Conservation (phyloP, 2,329 filamentous ascomycete genomes). For the Trichoderma breve region DNA sequence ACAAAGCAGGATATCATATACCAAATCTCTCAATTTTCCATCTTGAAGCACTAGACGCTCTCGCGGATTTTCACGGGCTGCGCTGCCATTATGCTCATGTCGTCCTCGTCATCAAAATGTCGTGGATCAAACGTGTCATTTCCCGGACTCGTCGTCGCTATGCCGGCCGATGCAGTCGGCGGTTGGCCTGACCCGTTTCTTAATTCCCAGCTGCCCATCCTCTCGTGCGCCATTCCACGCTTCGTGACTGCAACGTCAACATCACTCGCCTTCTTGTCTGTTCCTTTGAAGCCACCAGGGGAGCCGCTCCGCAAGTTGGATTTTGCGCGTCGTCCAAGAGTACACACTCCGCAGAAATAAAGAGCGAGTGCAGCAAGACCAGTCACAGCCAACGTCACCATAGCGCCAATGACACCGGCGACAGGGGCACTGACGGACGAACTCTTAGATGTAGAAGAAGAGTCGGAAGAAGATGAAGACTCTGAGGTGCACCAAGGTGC, state of each 20-base stretch:
- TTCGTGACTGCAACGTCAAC: conserved; percentile 42
- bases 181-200: conserved; percentile 24
- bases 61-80: conserved; percentile 41
- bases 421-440: conserved; percentile 36
- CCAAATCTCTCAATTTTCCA: not conserved
- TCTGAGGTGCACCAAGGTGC: conserved; percentile 40
- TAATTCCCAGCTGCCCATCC: conserved; percentile 52
- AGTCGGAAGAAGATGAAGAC: not conserved
- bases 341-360: conserved; percentile 35
- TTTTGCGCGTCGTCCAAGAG: conserved; percentile 27
- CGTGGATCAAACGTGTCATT: conserved; percentile 4
- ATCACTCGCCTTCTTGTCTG: conserved; percentile 45
- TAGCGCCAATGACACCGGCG: conserved; percentile 48
- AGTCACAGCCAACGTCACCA: conserved; percentile 38
- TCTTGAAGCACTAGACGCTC: conserved; percentile 33
- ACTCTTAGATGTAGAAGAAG: not conserved
- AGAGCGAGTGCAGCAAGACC: conserved; percentile 35
- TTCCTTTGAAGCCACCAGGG: conserved; percentile 44
- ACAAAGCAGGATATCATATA: not conserved
- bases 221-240: conserved; percentile 43
- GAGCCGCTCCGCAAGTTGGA: conserved; percentile 21
- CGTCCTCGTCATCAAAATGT: conserved; percentile 25
- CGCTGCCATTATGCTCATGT: conserved; percentile 36
- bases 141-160: conserved; percentile 27
- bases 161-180: conserved; percentile 24